These are phyloP conservation scores for Isabelozyma heimii DNA, from an alignment of 805 yeast genomes.

Conservation along the genomic window DNA sequence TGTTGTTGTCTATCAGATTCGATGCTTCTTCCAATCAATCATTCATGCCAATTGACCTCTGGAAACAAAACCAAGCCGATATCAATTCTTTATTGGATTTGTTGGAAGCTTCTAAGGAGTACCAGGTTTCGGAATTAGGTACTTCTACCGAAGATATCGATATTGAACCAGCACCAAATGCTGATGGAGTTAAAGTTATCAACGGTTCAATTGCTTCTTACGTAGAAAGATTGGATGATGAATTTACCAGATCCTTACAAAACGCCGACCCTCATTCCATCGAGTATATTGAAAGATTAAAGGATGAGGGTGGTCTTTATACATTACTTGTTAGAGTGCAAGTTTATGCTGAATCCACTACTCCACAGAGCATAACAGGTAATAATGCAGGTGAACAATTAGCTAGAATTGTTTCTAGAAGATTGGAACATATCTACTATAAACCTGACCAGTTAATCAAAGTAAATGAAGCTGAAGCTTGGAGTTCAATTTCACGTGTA, in stretches of 20 bases:
- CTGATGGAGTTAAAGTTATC: conserved; percentile 64
- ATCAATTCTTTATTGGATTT: conserved; percentile 60
- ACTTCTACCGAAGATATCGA: conserved; percentile 67
- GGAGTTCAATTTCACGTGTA: conserved; percentile 49
- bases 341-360: conserved; percentile 70
- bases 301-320: conserved; percentile 80
- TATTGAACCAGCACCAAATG: conserved; percentile 58
- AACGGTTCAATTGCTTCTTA: conserved; percentile 83
- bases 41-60: conserved; percentile 74
- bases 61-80: conserved; percentile 71
- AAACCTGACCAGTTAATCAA: conserved; percentile 76
- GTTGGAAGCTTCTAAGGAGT: conserved; percentile 55
- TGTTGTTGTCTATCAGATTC: conserved; percentile 83
- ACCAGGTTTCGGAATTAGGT: conserved; percentile 77
- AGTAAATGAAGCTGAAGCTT: conserved; percentile 70
- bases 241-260: conserved; percentile 82
- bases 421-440: conserved; percentile 91
- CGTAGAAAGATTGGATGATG: conserved; percentile 93
- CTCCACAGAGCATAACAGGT: conserved; percentile 38
- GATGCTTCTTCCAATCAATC: conserved; percentile 69
- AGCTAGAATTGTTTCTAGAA: conserved; percentile 72
- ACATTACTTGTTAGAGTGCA: conserved; percentile 79
- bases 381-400: conserved; percentile 54
- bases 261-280: conserved; percentile 92
- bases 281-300: conserved; percentile 86